phyloP scores from a whole-genome alignment of 2,329 filamentous ascomycete species.

The Thelonectria rubi region DNA sequence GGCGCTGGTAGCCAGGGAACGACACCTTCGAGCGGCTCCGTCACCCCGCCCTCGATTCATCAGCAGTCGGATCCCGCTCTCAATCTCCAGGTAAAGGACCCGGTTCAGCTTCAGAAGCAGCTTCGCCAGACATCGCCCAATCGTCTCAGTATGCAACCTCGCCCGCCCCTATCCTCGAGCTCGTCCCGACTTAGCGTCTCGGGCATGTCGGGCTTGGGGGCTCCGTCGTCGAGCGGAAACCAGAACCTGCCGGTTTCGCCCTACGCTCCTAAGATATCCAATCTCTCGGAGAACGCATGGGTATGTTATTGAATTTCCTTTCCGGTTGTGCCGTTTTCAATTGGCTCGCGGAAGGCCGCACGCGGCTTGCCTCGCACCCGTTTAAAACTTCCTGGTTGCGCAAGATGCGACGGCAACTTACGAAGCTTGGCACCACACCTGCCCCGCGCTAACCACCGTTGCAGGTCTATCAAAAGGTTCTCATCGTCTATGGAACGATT shows the following conservation, averaged over 20 bases:
- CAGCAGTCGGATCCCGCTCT: conserved; percentile 72
- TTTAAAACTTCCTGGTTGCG: conserved; percentile 18
- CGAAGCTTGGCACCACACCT: conserved; percentile 10
- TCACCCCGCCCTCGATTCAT: conserved; percentile 78
- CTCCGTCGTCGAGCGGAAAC: conserved; percentile 63
- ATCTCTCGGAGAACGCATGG: conserved; percentile 84
- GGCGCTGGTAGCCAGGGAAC: conserved; percentile 65
- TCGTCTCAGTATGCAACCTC: conserved; percentile 37
- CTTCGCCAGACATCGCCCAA: conserved; percentile 32
- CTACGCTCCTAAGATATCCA: conserved; percentile 82
- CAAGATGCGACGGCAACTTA: conserved; percentile 23
- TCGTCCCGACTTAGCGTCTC: conserved; percentile 71
- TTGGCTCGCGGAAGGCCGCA: conserved; percentile 23
- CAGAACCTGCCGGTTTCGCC: conserved; percentile 73
- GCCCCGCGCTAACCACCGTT: conserved; percentile 36
- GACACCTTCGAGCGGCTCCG: conserved; percentile 72
- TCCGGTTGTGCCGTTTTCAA: conserved; percentile 18
- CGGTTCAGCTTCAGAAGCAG: conserved; percentile 33
- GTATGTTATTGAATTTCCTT: conserved; percentile 61
- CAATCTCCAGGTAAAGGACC: conserved; percentile 66
- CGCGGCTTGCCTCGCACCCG: conserved; percentile 25
- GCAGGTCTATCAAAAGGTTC: conserved; percentile 90
- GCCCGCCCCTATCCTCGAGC: conserved; percentile 53
- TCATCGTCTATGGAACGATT: conserved; percentile 83
- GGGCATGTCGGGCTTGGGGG: conserved; percentile 69